Conservation (phyloP, 148 eudicot species). For the Cornus florida region DNA sequence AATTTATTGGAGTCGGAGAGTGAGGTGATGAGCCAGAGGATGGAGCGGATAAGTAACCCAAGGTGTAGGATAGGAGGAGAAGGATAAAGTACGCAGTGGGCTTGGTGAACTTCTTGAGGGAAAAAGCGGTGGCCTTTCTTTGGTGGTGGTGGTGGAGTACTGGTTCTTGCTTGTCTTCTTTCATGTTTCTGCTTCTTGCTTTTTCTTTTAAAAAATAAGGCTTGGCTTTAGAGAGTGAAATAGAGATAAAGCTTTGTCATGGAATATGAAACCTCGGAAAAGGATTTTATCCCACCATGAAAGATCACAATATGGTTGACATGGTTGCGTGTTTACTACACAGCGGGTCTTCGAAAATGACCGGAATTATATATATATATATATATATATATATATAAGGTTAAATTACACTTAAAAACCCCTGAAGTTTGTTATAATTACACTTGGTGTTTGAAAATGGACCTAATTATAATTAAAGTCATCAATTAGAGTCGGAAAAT, state of each 20-base stretch:
- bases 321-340: background rate
- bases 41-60: slow-evolving; percentile 43
- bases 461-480: too few species aligned
- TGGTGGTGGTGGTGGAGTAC: background rate
- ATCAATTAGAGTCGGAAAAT: too few species aligned
- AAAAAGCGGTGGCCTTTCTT: slow-evolving; percentile 4
- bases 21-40: background rate
- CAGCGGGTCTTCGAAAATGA: slow-evolving; percentile 10
- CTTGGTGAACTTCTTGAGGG: slow-evolving; percentile 14
- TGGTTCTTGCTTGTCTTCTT: slow-evolving; percentile 10
- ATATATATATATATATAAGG: too few species aligned
- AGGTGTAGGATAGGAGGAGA: slow-evolving; percentile 33
- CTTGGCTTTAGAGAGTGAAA: background rate
- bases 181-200: slow-evolving; percentile 16
- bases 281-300: background rate
- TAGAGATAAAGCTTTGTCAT: background rate
- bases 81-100: slow-evolving; percentile 20
- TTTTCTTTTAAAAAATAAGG: background rate
- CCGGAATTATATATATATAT: background rate
- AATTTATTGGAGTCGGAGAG: background rate
- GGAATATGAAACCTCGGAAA: background rate
- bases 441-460: too few species aligned
- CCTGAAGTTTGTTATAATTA: too few species aligned
- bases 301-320: background rate
- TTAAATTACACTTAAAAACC: too few species aligned